Percentiles rank a stretch among this genome's conserved stretches.
Evolutionary conservation across 2,329 filamentous ascomycete genomes (phyloP).

Genomic region (Coniochaeta sp.): DNA sequence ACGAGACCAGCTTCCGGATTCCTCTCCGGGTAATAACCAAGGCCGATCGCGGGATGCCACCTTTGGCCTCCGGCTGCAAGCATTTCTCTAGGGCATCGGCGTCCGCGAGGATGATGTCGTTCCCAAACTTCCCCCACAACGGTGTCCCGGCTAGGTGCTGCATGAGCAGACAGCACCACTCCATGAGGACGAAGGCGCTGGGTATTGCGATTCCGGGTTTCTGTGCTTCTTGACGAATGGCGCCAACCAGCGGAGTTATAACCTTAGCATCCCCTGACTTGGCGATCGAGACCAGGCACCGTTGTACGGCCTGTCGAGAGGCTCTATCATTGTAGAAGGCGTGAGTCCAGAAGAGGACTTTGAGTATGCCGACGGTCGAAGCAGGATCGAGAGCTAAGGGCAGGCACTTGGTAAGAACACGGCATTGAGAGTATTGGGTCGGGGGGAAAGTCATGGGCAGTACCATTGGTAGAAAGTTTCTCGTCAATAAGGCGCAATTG

Average conservation of each 20-base stretch:
- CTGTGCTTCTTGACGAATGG: conserved; percentile 63
- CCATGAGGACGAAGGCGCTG: conserved; percentile 81
- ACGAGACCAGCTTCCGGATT: conserved; percentile 65
- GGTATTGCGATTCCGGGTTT: conserved; percentile 72
- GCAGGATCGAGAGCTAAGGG: conserved; percentile 37
- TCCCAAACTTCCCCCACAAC: conserved; percentile 57
- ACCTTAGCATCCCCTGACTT: conserved; percentile 48
- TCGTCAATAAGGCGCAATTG: conserved; percentile 52
- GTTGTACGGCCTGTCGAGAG: conserved; percentile 76
- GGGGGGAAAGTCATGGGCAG: conserved; percentile 10
- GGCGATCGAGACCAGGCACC: conserved; percentile 64
- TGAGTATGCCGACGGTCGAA: conserved; percentile 50
- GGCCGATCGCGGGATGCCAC: conserved; percentile 64
- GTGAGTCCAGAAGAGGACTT: conserved; percentile 79
- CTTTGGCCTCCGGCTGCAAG: conserved; percentile 56
- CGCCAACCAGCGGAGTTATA: conserved; percentile 58
- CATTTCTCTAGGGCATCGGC: conserved; percentile 75
- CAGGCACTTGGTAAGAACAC: conserved; percentile 5
- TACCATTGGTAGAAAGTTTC: conserved; percentile 48
- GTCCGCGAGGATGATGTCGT: conserved; percentile 60
- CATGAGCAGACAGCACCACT: conserved; percentile 81
- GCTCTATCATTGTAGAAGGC: conserved; percentile 78
- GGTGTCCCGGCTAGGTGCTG: conserved; percentile 58
- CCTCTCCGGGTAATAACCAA: conserved; percentile 72
- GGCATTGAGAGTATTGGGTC: conserved; percentile 5